Base-by-base conservation (phyloP, 202 grass and related monocot species). In the Tripidium arundinaceum region DNA sequence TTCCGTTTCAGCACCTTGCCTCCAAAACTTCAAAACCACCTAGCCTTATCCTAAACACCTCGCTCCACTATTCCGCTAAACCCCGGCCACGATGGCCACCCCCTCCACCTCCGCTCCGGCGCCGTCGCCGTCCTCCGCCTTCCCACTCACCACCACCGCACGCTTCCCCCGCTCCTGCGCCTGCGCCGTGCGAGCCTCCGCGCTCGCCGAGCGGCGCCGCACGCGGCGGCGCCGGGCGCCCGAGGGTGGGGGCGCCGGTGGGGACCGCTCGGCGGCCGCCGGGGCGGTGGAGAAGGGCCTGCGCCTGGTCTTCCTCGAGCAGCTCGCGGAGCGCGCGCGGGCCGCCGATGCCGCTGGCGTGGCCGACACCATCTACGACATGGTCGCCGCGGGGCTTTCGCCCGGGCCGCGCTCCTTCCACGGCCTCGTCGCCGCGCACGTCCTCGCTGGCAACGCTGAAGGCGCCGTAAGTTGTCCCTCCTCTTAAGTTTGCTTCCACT, bases 391-490 rank as follows among this genome's bases (percentile, higher is more conserved):
- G 7, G 95, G 95, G 21, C 88, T 98, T 37, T 82, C 54, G 11
- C 94, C 94, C 7, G 95, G 95, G 0, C 95, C 95, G 3, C 90
- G 95, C 77, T 94, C 95, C 47, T 98, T 91, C 79, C 95, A 98
- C 66, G 92, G 95, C 24, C 90, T 94, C 9, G 84, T 98, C 37
- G 88, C 93, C 40, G 89, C 95, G 16, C 90, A 98, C 74, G 65
- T 89, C 27, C 87, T 98, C 59, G 81, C 90, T 18, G 95, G 89
- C 14, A 88, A 98, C 54, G 89, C 79, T 45, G 94, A 98, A 63
- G 92, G 92, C 81, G 92, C 95, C 24, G 95, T 94, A 87, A 82
- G 75, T 78, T 47, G 39, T 16, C 38, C 60, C 10, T 0, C 2
- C 15, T 73, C 49, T 75, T 26, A 29, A 38, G 27, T 4, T 80